Base-by-base conservation (phyloP, 768 basidiomycete species). In the Russula sp. region DNA sequence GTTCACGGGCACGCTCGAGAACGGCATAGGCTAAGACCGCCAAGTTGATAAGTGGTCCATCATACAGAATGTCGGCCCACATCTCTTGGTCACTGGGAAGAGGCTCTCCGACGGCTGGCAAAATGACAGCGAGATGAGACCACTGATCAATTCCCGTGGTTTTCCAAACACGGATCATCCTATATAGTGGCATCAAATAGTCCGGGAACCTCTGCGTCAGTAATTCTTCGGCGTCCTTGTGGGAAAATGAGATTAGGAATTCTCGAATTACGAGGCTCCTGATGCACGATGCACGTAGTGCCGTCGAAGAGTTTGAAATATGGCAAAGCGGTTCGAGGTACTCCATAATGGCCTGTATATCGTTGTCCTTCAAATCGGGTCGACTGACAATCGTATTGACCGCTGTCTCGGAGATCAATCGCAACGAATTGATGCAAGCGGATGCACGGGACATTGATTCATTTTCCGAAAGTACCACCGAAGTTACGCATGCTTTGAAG, bases 11-110 rank as follows among this genome's bases (percentile, higher is more conserved):
- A 18, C 18, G 35, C 2, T 10, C 53, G 18, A 46, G 34, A 53
- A 53, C 22, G 2, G 51, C 43, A 46, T 46, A 1, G 22, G 43
- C 22, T 6, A 59, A 41, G 20, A 53, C 34, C 10, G 50, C 10
- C 50, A 59, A 39, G 38, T 52, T 59, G 42, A 59, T 45, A 5
- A 59, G 58, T 8, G 58, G 58, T 11, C 50, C 58, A n/a, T 59
- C 58, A 9, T 7, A 36, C 16, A 52, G 3, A 20, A 59, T 7
- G 48, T 43, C 14, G 9, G 10, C 10, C 58, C 48, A 58, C 57
- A 35, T 59, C 1, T 52, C n/a, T 13, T 52, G 14, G 22, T 45
- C 58, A 16, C 20, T 51, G 14, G 25, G 38, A 16, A 36, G 20
- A 3, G 14, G 58, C 4, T 36, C 5, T 14, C 5, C 8, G 20